Percentiles rank a stretch among this genome's conserved stretches.
Evolutionary conservation across 768 basidiomycete genomes (phyloP).

Genomic region (Panellus pusillus): DNA sequence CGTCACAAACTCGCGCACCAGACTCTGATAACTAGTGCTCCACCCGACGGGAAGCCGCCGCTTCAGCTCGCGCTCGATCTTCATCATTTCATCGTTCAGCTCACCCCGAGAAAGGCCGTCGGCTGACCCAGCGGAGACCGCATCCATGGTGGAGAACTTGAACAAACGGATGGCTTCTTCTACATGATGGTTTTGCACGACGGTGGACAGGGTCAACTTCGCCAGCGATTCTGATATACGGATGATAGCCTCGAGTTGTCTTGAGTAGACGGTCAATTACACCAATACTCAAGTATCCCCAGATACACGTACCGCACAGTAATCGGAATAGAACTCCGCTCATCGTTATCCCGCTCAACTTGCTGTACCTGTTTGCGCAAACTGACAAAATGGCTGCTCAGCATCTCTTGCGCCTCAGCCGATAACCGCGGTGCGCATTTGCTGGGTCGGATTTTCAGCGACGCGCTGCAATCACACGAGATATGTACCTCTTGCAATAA

Average conservation of each 20-base stretch:
- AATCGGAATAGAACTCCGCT: constrained; percentile 96
- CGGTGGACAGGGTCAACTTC: constrained; percentile 85
- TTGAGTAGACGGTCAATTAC: constrained; percentile 24
- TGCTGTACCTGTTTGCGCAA: constrained; percentile 92
- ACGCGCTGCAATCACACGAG: background rate
- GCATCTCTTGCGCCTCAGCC: constrained; percentile 91
- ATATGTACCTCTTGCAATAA: constrained; percentile 85
- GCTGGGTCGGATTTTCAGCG: constrained; percentile 28
- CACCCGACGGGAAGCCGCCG: constrained; percentile 89
- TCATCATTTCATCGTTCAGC: constrained; percentile 88
- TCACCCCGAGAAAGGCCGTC: constrained; percentile 92
- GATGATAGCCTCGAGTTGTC: constrained; percentile 97
- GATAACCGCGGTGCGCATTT: constrained; percentile 97
- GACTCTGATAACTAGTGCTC: constrained; percentile 94
- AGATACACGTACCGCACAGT: constrained; percentile 78
- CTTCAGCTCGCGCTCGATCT: constrained; percentile 85
- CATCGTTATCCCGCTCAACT: constrained; percentile 95
- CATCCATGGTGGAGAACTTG: constrained; percentile 99
- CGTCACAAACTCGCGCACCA: constrained; percentile 90
- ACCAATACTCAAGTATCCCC: background rate
- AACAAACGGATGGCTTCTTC: constrained; percentile 98
- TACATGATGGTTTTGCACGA: constrained; percentile 90
- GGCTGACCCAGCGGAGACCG: constrained; percentile 89
- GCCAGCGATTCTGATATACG: constrained; percentile 97
- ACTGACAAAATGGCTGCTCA: constrained; percentile 92